Evolutionary conservation across 805 yeast genomes (phyloP), one percentile per base, ranked within the genome.

Genomic region (Suhomyces prunicola): DNA sequence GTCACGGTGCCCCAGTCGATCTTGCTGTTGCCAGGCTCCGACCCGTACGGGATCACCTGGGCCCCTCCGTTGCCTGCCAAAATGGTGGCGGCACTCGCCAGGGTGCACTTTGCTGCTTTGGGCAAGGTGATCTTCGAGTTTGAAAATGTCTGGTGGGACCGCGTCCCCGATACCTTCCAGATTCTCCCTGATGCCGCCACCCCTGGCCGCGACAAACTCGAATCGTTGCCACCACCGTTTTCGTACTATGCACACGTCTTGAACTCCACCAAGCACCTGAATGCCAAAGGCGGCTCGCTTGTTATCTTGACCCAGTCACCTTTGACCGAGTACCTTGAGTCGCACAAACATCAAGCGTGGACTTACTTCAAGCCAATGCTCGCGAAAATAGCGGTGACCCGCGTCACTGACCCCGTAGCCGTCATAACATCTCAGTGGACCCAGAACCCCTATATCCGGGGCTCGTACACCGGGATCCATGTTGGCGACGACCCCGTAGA

Each of bases 1-100:
- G 87, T 89, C 6, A 84, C 96, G 0, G 82, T 88, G 5, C 97
- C 97, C 0, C 87, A 87, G 56, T 87, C 92, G 35, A 77, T 87
- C 3, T 69, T 90, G 36, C 81, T 80, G 52, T 60, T 81, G 4
- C 66, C 70, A 0, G 54, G 62, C 2, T 45, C 53, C 6, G 55
- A 62, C n/a, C 64, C 67, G 9, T 85, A 85, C 5, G 77, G 78
- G 15, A 80, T 87, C 27, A 65, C 54, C 35, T 87, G 89, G 77
- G 59, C 54, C 0, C 90, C 91, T 0, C 66, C 71, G 5, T 66
- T 88, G 12, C 88, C 90, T 0, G n/a, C 26, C 5, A 53, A 60
- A 1, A 71, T 86, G 12, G 53, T 55, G 8, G 59, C 57, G 6
- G 63, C 74, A 1, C 44, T 73, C 5, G 22, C 50, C 6, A 57